A percentile compares a stretch with the other conserved stretches of the same genome.
phyloP scores from a whole-genome alignment of 306 rosid genomes.

The Alnus rubra region DNA sequence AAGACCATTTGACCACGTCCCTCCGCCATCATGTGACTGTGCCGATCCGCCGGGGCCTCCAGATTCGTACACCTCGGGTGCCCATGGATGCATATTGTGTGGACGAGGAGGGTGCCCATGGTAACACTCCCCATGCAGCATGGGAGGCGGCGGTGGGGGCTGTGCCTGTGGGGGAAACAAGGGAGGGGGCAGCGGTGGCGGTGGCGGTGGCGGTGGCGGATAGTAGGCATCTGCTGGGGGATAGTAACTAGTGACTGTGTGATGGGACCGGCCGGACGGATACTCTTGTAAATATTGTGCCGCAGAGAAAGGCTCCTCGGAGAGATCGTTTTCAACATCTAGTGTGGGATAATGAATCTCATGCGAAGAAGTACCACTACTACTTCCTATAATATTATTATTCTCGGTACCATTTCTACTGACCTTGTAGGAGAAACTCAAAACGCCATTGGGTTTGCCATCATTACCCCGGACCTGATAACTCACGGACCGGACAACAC shows the following conservation, averaged over 20 bases:
- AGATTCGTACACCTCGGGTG: no score
- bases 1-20: background rate
- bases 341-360: constrained; percentile 21
- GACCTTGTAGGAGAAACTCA: constrained; percentile 42
- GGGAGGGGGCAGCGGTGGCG: constrained; percentile 25
- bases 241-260: background rate
- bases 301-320: no score
- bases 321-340: background rate
- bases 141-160: background rate
- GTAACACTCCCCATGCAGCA: background rate
- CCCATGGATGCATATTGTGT: no score
- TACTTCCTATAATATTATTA: no score
- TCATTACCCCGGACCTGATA: constrained; percentile 53
- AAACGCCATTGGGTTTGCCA: constrained; percentile 45
- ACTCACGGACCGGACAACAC: constrained; percentile 27
- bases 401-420: background rate
- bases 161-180: no score
- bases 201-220: constrained; percentile 15
- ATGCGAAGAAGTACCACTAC: background rate
- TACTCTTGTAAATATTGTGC: no score
- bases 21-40: no score
- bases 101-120: background rate
- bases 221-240: background rate
- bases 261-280: background rate
- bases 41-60: no score